Base-by-base conservation (phyloP, 768 basidiomycete genomes). In the Naematelia encephala region DNA sequence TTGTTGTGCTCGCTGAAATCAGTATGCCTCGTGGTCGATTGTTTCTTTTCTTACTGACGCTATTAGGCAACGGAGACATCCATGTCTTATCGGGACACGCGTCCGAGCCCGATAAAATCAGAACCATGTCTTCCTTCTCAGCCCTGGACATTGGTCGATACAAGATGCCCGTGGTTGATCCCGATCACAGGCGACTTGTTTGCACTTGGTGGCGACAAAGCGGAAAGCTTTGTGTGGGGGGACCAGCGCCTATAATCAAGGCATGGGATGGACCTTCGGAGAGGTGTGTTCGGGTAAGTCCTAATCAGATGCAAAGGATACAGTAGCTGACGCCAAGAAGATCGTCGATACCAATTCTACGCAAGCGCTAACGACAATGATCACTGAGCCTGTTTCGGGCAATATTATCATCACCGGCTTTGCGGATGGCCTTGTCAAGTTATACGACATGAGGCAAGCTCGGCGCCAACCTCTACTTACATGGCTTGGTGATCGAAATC, bases 221-320 rank as follows among this genome's bases (percentile, higher is more conserved):
- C 12, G 72, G 72, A 5, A 49, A 57, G 25, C 46, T 74, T 19
- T 54, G 44, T 22, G 68, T 74, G 0, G 72, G 64, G 0, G 72
- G 72, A 2, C 29, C 56, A 27, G 54, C 56, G 22, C 54, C 56
- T 13, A 54, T 61, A 10, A 55, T 74, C 39, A 71, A 69, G 26
- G 61, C 69, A 2, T 74, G 72, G 72, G 72, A 74, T 54, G 67
- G 65, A 55, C 69, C 69, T 4, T 67, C 69, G 4, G 72, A 74
- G 47, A 53, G 65, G 25, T 60, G 67, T 46, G 56, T 66, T 26
- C 51, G 60, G 28, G 72, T 71, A 29, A 58, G 69, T 62, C 5
- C 25, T 22, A 27, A 1, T 16, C 49, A 25, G 11, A 14, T 2
- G n/a, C 21, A 28, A 29, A 0, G 29, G 52, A 45, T 13, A 10